Percentiles rank a stretch among this genome's conserved stretches.
Evolutionary conservation across 768 basidiomycete species (phyloP).

Genomic region (Solioccasus polychromus): DNA sequence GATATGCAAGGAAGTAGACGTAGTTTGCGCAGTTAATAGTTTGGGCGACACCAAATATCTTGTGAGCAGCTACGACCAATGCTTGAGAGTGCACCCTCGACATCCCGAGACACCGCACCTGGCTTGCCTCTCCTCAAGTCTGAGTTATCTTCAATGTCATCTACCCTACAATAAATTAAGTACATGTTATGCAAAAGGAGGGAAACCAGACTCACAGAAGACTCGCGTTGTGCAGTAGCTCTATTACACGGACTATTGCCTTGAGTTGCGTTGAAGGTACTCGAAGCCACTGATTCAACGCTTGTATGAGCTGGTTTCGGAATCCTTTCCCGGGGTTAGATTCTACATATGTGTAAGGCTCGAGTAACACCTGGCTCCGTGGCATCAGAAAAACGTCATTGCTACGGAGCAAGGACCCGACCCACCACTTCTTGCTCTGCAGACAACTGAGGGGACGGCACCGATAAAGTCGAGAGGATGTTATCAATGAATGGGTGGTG

Average conservation of each 20-base stretch:
- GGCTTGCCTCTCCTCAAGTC: slow-evolving; percentile 83
- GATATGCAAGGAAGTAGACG: slow-evolving; percentile 91
- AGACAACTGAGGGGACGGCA: slow-evolving; percentile 22
- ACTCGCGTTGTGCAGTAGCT: slow-evolving; percentile 92
- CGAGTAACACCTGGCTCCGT: slow-evolving; percentile 52
- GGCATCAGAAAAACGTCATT: background rate
- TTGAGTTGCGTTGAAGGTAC: slow-evolving; percentile 71
- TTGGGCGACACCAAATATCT: slow-evolving; percentile 94
- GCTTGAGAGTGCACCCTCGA: background rate
- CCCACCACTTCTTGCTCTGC: slow-evolving; percentile 26
- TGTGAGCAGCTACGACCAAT: slow-evolving; percentile 74
- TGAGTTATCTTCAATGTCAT: slow-evolving; percentile 94
- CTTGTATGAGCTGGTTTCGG: slow-evolving; percentile 78
- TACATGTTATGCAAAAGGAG: background rate
- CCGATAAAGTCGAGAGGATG: slow-evolving; percentile 30
- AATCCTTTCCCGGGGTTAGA: slow-evolving; percentile 91
- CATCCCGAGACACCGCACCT: slow-evolving; percentile 39
- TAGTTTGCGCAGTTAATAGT: slow-evolving; percentile 98
- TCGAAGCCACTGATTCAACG: slow-evolving; percentile 91
- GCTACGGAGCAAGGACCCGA: background rate
- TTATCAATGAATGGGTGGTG: slow-evolving; percentile 39
- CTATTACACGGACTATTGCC: slow-evolving; percentile 75
- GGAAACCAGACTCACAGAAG: slow-evolving; percentile 60
- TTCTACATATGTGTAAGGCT: slow-evolving; percentile 85
- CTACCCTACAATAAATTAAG: slow-evolving; percentile 54